phyloP scores from a whole-genome alignment of 345 rosid species.

The Brassica juncea region DNA sequence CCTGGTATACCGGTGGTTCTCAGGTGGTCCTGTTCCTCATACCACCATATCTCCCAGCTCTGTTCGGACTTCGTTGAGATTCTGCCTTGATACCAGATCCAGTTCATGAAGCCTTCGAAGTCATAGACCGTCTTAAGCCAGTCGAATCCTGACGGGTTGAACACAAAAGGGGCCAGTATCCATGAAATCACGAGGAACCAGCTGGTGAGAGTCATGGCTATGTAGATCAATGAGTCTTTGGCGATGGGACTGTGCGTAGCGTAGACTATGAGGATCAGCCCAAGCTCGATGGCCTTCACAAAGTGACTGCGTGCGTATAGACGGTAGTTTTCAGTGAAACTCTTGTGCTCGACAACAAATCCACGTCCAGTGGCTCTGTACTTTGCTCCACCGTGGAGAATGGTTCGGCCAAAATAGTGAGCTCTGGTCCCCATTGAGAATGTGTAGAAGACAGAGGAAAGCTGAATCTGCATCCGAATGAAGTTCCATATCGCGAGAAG shows the following conservation, averaged over 20 bases:
- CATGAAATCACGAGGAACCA: slow-evolving; percentile 91
- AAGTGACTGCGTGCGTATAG: slow-evolving; percentile 88
- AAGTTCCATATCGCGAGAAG: slow-evolving; percentile 83
- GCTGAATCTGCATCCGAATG: slow-evolving; percentile 80
- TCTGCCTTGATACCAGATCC: slow-evolving; percentile 75
- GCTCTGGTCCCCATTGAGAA: slow-evolving; percentile 86
- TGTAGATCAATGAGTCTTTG: slow-evolving; percentile 56
- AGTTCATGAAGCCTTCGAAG: slow-evolving; percentile 70
- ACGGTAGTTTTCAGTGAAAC: slow-evolving; percentile 79
- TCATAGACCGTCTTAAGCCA: slow-evolving; percentile 93
- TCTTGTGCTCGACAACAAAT: slow-evolving; percentile 82
- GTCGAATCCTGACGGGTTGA: slow-evolving; percentile 90
- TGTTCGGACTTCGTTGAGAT: slow-evolving; percentile 62
- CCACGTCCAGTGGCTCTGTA: slow-evolving; percentile 94
- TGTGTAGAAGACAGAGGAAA: slow-evolving; percentile 75
- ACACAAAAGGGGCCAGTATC: slow-evolving; percentile 85
- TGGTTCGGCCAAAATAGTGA: slow-evolving; percentile 86
- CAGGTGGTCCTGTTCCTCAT: slow-evolving; percentile 84
- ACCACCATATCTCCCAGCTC: slow-evolving; percentile 97
- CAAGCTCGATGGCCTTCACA: slow-evolving; percentile 85
- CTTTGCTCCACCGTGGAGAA: slow-evolving; percentile 95
- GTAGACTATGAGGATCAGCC: slow-evolving; percentile 72
- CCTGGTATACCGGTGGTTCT: slow-evolving; percentile 73
- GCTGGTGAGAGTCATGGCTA: slow-evolving; percentile 71
- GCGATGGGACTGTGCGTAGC: slow-evolving; percentile 67